phyloP scores from a whole-genome alignment of 2,329 filamentous ascomycete species.

The Fusarium annulatum region DNA sequence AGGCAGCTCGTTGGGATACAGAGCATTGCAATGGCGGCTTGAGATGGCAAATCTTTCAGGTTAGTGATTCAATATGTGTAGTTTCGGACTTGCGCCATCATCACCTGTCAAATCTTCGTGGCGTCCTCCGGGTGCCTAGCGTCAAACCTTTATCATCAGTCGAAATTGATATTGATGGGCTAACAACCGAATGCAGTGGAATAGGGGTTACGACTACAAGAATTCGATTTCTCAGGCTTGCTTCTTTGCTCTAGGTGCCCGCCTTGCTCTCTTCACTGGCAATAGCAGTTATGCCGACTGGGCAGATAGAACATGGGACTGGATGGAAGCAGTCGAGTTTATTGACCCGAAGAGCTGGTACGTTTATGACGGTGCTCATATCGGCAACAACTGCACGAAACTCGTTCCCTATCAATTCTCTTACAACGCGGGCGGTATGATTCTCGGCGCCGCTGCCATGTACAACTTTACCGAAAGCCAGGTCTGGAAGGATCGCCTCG shows the following conservation, averaged over 20 bases:
- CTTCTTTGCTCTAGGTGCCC: conserved; percentile 72
- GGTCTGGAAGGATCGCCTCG: conserved; percentile 68
- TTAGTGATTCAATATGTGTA: neutral
- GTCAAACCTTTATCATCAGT: neutral
- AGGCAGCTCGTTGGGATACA: conserved; percentile 78
- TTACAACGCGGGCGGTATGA: conserved; percentile 75
- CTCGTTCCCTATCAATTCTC: conserved; percentile 73
- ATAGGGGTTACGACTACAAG: conserved; percentile 84
- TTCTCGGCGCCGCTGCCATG: conserved; percentile 75
- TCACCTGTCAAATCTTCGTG: neutral
- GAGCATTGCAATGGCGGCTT: conserved; percentile 78
- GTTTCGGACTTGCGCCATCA: neutral
- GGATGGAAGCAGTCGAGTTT: conserved; percentile 68
- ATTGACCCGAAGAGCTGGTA: conserved; percentile 66
- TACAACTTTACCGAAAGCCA: conserved; percentile 68
- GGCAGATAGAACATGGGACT: conserved; percentile 79
- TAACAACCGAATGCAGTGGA: conserved; percentile 60
- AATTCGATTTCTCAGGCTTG: conserved; percentile 72
- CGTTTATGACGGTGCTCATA: conserved; percentile 72
- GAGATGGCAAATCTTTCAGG: conserved; percentile 83
- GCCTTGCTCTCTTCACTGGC: conserved; percentile 80
- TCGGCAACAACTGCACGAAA: conserved; percentile 65
- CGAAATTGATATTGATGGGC: neutral
- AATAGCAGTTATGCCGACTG: conserved; percentile 82
- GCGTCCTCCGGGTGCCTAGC: neutral